These are phyloP conservation scores for Starmerella stellata DNA, from an alignment of 805 yeast genomes.

Conservation along the genomic window DNA sequence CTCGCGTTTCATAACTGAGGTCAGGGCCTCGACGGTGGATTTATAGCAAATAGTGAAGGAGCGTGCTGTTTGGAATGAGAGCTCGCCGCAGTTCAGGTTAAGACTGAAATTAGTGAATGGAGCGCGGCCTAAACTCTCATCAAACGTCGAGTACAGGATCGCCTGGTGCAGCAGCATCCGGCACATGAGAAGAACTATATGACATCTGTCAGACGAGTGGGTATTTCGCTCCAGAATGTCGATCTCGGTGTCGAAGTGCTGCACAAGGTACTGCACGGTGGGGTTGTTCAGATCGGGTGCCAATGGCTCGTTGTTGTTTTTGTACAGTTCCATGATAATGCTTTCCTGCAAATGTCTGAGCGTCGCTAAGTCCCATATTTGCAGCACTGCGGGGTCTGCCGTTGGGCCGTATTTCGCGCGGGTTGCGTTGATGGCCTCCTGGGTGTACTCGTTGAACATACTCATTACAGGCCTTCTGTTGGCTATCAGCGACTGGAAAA, in stretches of 20 bases:
- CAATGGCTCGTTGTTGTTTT: constrained; percentile 28
- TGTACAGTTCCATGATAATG: constrained; percentile 24
- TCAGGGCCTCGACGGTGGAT: constrained; percentile 15
- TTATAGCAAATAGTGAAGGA: constrained; percentile 18
- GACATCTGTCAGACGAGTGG: constrained; percentile 1
- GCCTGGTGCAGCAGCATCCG: constrained; percentile 30
- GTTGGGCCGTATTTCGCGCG: background rate
- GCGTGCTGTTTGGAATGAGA: constrained; percentile 17
- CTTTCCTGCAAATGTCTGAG: constrained; percentile 40
- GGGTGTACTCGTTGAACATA: constrained; percentile 33
- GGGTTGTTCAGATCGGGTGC: constrained; percentile 24
- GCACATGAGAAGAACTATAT: constrained; percentile 32
- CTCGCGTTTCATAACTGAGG: constrained; percentile 14
- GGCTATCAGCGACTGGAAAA: constrained; percentile 29
- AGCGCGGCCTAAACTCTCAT: constrained; percentile 19
- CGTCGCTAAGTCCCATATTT: constrained; percentile 28
- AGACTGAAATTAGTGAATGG: constrained; percentile 24
- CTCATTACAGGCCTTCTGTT: constrained; percentile 42
- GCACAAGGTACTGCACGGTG: constrained; percentile 27
- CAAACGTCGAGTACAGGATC: constrained; percentile 17
- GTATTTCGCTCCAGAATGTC: constrained; percentile 23
- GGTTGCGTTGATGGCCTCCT: constrained; percentile 34
- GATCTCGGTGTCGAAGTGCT: constrained; percentile 35
- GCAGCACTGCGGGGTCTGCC: constrained; percentile 3
- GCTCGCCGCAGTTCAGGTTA: constrained; percentile 13